Evolutionary conservation across 2,329 filamentous ascomycete species (phyloP).

Genomic region (Alternaria viburni): DNA sequence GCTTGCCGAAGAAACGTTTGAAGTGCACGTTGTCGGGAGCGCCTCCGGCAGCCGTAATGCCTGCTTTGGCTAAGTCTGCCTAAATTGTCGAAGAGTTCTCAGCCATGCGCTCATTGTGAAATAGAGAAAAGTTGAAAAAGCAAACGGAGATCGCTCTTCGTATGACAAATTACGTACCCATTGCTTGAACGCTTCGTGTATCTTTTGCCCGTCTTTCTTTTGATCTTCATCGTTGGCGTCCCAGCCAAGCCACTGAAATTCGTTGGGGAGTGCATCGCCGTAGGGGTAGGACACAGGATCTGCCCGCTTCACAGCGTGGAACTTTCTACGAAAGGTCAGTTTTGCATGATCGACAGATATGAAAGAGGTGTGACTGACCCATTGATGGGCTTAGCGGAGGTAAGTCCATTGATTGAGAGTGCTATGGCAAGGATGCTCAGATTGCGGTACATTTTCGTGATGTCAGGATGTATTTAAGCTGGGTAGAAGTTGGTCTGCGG

Average conservation of each 20-base stretch:
- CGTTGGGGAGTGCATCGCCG: background rate
- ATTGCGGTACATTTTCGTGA: background rate
- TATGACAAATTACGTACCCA: background rate
- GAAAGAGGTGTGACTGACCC: background rate
- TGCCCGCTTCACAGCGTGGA: background rate
- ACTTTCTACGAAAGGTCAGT: rapidly evolving
- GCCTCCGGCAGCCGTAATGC: background rate
- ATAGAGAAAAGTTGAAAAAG: background rate
- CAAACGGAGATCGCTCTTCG: background rate
- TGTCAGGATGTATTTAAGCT: background rate
- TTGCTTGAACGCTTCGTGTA: background rate
- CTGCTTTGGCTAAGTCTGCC: background rate
- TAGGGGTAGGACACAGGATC: background rate
- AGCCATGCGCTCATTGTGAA: background rate
- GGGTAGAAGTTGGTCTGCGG: background rate
- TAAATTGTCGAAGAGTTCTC: background rate
- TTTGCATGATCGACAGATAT: background rate
- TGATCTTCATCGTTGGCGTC: background rate
- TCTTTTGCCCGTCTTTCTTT: background rate
- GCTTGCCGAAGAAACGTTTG: background rate
- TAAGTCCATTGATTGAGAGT: background rate
- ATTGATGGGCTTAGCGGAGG: background rate
- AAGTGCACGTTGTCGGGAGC: background rate
- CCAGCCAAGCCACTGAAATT: background rate
- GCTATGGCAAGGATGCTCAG: background rate